Percentiles rank a stretch among this genome's conserved stretches.
Conservation (phyloP, 306 rosid genomes). For the Trifolium subterraneum region DNA sequence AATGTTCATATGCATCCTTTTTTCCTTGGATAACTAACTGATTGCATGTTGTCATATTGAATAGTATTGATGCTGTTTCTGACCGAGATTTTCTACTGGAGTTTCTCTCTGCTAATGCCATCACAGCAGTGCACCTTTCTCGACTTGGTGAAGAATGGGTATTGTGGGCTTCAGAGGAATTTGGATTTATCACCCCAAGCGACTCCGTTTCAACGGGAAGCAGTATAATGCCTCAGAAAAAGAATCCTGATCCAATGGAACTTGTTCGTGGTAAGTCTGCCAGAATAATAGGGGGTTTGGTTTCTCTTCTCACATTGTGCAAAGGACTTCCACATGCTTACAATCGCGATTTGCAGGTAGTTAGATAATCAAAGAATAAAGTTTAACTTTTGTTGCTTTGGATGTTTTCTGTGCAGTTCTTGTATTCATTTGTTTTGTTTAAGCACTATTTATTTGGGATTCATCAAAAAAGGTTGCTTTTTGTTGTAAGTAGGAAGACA, state of each 20-base stretch:
- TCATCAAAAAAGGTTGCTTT: constrained; percentile 19
- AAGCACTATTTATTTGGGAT: constrained; percentile 6
- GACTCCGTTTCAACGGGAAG: constrained; percentile 97
- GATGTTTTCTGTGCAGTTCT: constrained; percentile 20
- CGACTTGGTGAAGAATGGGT: constrained; percentile 99
- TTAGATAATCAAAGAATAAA: constrained; percentile 19
- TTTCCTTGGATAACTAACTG: constrained; percentile 31
- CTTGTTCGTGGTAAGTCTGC: constrained; percentile 99
- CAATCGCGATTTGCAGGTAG: constrained; percentile 97
- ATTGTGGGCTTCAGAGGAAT: constrained; percentile 96
- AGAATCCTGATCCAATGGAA: constrained; percentile 99
- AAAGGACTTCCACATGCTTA: constrained; percentile 99
- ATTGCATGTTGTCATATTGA: constrained; percentile 35
- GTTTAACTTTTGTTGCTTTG: constrained; percentile 1
- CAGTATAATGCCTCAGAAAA: constrained; percentile 99
- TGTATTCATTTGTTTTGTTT: constrained; percentile 23
- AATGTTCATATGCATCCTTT: too few relatives aligned
- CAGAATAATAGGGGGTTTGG: constrained; percentile 85
- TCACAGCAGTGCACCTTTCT: constrained; percentile 90
- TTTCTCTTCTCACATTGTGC: constrained; percentile 88
- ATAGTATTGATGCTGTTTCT: constrained; percentile 96
- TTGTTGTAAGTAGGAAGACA: constrained; percentile 78
- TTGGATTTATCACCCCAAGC: constrained; percentile 90
- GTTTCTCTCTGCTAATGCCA: constrained; percentile 88
- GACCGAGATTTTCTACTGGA: constrained; percentile 92